phyloP scores from a whole-genome alignment of 1,139 yeast species.

The Suhomyces taliae region DNA sequence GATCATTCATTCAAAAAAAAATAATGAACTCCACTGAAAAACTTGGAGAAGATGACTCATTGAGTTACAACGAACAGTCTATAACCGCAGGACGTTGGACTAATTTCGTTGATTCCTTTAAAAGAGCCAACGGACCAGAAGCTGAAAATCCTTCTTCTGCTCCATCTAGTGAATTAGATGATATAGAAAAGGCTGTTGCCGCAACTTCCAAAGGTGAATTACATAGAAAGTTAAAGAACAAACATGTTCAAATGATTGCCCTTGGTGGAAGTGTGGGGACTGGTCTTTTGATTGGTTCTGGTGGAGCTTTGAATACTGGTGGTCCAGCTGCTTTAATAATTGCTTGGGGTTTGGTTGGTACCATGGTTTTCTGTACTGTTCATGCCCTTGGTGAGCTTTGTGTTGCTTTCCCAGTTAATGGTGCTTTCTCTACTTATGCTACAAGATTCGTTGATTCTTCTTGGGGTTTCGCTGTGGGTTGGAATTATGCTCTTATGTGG shows the following conservation, averaged over 20 bases:
- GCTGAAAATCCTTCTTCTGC: background rate
- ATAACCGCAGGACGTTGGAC: slow-evolving; percentile 6
- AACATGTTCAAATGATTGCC: slow-evolving; percentile 48
- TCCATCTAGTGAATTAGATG: slow-evolving; percentile 24
- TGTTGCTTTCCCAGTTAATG: slow-evolving; percentile 60
- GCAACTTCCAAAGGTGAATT: slow-evolving; percentile 42
- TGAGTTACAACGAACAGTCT: slow-evolving; percentile 2
- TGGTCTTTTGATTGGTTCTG: slow-evolving; percentile 69
- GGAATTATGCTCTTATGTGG: slow-evolving; percentile 45
- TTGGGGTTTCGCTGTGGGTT: slow-evolving; percentile 55
- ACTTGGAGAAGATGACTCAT: slow-evolving; percentile 5
- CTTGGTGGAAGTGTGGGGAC: slow-evolving; percentile 45
- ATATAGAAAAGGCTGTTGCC: slow-evolving; percentile 36
- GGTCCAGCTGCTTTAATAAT: slow-evolving; percentile 80
- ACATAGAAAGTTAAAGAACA: slow-evolving; percentile 36
- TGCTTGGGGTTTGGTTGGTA: slow-evolving; percentile 59
- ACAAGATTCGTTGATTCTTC: slow-evolving; percentile 63
- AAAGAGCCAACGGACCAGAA: slow-evolving; percentile 9
- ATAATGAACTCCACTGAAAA: slow-evolving; percentile 1
- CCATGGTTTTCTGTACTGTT: slow-evolving; percentile 51
- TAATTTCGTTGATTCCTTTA: slow-evolving; percentile 15
- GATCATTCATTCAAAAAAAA: background rate
- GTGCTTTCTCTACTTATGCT: slow-evolving; percentile 57
- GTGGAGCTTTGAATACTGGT: slow-evolving; percentile 63
- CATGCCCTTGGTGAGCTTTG: slow-evolving; percentile 63